Evolutionary conservation across 768 basidiomycete genomes (phyloP).

Genomic region (Neoboletus magnificus): DNA sequence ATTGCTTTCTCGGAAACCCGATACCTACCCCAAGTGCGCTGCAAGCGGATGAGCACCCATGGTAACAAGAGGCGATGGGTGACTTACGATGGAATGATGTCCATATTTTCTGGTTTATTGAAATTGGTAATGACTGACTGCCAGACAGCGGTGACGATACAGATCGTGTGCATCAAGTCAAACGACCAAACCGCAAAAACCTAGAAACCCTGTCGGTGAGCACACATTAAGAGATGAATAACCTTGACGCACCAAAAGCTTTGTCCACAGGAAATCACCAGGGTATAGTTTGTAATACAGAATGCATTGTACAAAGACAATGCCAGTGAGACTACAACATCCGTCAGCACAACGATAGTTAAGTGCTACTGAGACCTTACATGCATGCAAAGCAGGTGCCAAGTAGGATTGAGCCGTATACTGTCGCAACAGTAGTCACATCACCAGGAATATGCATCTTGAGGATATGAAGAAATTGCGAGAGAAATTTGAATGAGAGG

Average conservation of each 20-base stretch:
- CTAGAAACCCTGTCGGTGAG: conserved; percentile 4
- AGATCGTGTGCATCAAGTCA: conserved; percentile 29
- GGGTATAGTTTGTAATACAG: conserved; percentile 33
- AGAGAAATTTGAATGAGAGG: conserved; percentile 24
- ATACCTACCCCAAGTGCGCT: conserved; percentile 30
- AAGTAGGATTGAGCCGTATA: conserved; percentile 31
- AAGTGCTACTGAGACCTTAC: conserved; percentile 8
- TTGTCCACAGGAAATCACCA: conserved; percentile 23
- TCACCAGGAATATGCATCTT: conserved; percentile 27
- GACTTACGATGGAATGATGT: conserved; percentile 29
- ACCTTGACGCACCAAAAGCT: conserved; percentile 22
- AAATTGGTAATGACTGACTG: conserved; percentile 27
- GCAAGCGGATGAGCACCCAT: neutral
- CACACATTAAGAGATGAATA: neutral
- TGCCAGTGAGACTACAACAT: conserved; percentile 26
- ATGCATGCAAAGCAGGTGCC: conserved; percentile 31
- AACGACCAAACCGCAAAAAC: conserved; percentile 29
- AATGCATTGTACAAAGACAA: conserved; percentile 31
- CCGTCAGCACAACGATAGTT: conserved; percentile 1
- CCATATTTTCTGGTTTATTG: conserved; percentile 24
- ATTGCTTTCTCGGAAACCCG: neutral
- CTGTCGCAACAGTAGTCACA: conserved; percentile 29
- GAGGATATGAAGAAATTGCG: neutral
- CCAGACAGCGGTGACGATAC: conserved; percentile 27
- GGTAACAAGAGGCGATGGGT: fast-evolving